Evolutionary conservation across 169 alveolate species (phyloP), one percentile per base, ranked within the genome.

Genomic region (Cryptosporidium viatorum): DNA sequence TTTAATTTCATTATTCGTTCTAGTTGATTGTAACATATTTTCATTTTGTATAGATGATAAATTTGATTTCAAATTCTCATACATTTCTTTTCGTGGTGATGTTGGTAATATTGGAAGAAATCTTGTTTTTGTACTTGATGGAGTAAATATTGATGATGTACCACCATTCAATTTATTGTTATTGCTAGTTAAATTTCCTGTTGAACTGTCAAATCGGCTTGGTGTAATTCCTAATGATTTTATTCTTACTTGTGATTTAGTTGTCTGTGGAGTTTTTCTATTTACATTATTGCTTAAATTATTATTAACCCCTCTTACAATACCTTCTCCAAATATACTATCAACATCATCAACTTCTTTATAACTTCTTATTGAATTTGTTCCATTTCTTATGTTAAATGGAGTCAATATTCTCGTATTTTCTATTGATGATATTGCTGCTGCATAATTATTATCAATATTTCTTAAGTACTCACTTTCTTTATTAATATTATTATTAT

Each of bases 341-440:
- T 8, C 45, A 62, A 12, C 43, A 29, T 31, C 71, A n/a, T 37
- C 50, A 14, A n/a, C 43, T 10, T 65, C 71, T 29, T n/a, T 55
- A n/a, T 55, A 21, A 9, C 18, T 26, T 55, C 4, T 7, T 9
- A 55, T 23, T 14, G 67, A 55, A n/a, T 26, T 7, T 9, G 21
- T 55, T 12, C 55, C n/a, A 52, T 23, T 58, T 21, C 48, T 51
- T 23, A 41, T 31, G 26, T 62, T 58, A 37, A 41, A 62, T 45
- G 69, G 75, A 7, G 73, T 80, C 41, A 80, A 37, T 29, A 80
- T 45, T 23, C 75, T 65, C 29, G 89, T 37, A 80, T 80, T 80
- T 23, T 80, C 75, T 26, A 80, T 18, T 41, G 67, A 80, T 16
- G 69, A 65, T 14, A 5, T 43, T 23, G 16, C 14, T 18, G 8